Evolutionary conservation across 345 rosid species (phyloP).

Genomic region (Citrus unshiu): DNA sequence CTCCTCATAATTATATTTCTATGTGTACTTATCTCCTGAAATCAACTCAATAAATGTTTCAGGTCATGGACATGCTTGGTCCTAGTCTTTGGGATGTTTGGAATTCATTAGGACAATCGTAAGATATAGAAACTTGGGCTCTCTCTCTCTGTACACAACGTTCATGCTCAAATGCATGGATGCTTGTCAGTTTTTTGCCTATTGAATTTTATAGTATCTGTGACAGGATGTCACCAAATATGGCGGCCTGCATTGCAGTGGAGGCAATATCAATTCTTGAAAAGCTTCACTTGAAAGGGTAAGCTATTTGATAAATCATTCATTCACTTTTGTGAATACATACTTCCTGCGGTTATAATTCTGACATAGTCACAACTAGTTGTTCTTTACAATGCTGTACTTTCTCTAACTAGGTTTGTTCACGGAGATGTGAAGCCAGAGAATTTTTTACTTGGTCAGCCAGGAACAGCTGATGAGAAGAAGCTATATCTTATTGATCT

Average conservation of each 20-base stretch:
- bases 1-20: not conserved
- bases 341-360: not conserved
- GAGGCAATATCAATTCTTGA: constrained; percentile 95
- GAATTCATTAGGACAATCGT: constrained; percentile 80
- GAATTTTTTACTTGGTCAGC: constrained; percentile 85
- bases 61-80: constrained; percentile 99
- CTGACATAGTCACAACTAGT: constrained; percentile 3
- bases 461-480: constrained; percentile 82
- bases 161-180: not conserved
- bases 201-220: constrained; percentile 16
- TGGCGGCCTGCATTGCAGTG: constrained; percentile 92
- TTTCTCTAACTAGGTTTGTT: constrained; percentile 60
- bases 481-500: constrained; percentile 88
- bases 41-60: constrained; percentile 24
- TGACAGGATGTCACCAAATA: constrained; percentile 76
- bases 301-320: constrained; percentile 11
- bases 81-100: constrained; percentile 99
- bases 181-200: constrained; percentile 6
- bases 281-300: constrained; percentile 87
- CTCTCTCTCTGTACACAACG: not conserved
- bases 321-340: not conserved
- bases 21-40: not conserved
- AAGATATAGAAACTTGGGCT: constrained; percentile 21
- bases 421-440: constrained; percentile 98
- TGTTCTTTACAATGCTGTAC: constrained; percentile 8